A percentile compares a stretch with the other conserved stretches of the same genome.
Conservation (phyloP, 169 alveolate genomes). For the Perkinsus marinus region DNA sequence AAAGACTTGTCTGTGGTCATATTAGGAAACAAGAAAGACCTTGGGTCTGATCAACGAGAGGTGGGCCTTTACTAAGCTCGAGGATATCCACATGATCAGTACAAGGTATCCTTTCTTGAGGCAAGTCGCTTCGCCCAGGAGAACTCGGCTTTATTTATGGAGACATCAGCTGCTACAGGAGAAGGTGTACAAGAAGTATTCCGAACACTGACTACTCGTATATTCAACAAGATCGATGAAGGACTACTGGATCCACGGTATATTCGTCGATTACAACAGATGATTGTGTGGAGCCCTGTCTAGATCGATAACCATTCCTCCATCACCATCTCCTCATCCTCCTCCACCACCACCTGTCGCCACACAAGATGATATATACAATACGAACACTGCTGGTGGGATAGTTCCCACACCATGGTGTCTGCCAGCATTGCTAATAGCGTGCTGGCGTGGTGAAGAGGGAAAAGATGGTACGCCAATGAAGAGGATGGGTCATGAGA, state of each 20-base stretch:
- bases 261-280: too few species aligned
- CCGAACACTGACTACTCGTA: constrained; percentile 46
- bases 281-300: too few species aligned
- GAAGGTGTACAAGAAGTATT: constrained; percentile 68
- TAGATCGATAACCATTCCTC: background rate
- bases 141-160: constrained; percentile 58
- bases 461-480: too few species aligned
- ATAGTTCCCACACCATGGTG: too few species aligned
- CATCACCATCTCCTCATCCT: background rate
- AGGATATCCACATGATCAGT: constrained; percentile 21
- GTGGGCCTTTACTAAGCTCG: constrained; percentile 5
- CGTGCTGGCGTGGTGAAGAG: too few species aligned
- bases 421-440: too few species aligned
- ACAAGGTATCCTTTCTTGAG: constrained; percentile 58
- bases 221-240: constrained; percentile 58
- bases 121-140: constrained; percentile 70
- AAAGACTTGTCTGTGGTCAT: background rate
- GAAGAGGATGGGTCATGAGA: too few species aligned
- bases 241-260: constrained; percentile 37
- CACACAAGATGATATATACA: too few species aligned
- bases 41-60: background rate
- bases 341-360: too few species aligned
- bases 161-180: constrained; percentile 78
- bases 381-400: too few species aligned
- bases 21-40: constrained; percentile 47